Evolutionary conservation across 202 grass and related monocot genomes (phyloP).

Genomic region (Saccharum hybrid): DNA sequence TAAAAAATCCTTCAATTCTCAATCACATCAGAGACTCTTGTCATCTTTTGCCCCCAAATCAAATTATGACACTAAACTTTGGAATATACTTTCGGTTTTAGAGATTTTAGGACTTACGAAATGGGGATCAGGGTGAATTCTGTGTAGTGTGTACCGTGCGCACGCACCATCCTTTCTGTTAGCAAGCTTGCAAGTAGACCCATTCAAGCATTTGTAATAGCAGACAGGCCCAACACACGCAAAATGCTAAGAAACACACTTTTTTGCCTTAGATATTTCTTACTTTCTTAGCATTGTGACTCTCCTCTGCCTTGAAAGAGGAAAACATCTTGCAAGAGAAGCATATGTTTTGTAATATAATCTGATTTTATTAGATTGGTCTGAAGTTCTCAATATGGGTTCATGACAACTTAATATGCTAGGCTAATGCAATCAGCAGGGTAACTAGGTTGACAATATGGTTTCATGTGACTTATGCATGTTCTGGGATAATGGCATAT

Average conservation of each 20-base stretch:
- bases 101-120: neutral
- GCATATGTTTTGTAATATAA: too few species aligned
- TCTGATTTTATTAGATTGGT: too few species aligned
- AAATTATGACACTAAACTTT: neutral
- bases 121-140: neutral
- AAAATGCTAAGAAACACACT: neutral
- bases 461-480: neutral
- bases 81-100: neutral
- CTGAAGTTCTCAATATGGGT: too few species aligned
- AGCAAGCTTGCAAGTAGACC: neutral
- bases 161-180: neutral
- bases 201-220: neutral
- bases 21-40: neutral
- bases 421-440: too few species aligned
- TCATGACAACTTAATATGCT: too few species aligned
- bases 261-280: neutral
- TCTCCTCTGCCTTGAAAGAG: too few species aligned
- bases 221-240: neutral
- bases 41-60: too few species aligned
- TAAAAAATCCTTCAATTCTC: neutral
- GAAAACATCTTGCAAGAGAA: too few species aligned
- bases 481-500: neutral
- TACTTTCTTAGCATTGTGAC: constrained; percentile 17
- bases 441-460: neutral
- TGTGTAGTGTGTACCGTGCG: neutral